Conservation (phyloP, 345 rosid genomes). For the Brassica rapa region DNA sequence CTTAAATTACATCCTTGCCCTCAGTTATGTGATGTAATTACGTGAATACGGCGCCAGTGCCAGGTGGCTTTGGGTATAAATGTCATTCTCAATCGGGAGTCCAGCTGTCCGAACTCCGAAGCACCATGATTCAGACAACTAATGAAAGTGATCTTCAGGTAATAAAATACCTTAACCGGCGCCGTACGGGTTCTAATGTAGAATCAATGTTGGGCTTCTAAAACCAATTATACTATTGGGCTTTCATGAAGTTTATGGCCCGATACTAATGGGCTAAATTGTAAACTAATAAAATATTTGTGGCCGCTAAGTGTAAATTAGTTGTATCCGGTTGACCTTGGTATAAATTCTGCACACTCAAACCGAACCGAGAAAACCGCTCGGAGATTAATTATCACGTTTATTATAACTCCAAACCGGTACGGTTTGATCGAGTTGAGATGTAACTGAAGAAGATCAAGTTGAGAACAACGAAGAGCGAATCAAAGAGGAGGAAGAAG, state of each 20-base stretch:
- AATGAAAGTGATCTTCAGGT: background rate
- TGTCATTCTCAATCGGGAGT: slow-evolving; percentile 5
- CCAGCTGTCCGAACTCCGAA: slow-evolving; percentile 34
- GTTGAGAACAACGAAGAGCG: slow-evolving; percentile 1
- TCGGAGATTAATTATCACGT: background rate
- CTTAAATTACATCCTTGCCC: slow-evolving; percentile 31
- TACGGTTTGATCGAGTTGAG: slow-evolving; percentile 14
- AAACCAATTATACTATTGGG: background rate
- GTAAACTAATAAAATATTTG: background rate
- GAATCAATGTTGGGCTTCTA: background rate
- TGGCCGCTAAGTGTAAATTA: background rate
- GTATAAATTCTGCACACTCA: background rate
- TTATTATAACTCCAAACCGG: background rate
- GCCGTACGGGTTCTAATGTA: background rate
- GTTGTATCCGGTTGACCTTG: background rate
- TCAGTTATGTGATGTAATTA: background rate
- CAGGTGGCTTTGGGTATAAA: slow-evolving; percentile 12
- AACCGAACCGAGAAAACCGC: slow-evolving; percentile 16
- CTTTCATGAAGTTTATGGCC: background rate
- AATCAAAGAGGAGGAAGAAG: slow-evolving; percentile 8
- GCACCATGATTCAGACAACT: background rate
- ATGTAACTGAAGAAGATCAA: slow-evolving; percentile 25
- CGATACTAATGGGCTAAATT: background rate
- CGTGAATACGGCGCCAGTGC: background rate
- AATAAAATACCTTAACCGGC: slow-evolving; percentile 5